A percentile compares a stretch with the other conserved stretches of the same genome.
These are phyloP conservation scores for Chaetomium sp. DNA, from an alignment of 2,329 filamentous ascomycete genomes.

Conservation along the genomic window DNA sequence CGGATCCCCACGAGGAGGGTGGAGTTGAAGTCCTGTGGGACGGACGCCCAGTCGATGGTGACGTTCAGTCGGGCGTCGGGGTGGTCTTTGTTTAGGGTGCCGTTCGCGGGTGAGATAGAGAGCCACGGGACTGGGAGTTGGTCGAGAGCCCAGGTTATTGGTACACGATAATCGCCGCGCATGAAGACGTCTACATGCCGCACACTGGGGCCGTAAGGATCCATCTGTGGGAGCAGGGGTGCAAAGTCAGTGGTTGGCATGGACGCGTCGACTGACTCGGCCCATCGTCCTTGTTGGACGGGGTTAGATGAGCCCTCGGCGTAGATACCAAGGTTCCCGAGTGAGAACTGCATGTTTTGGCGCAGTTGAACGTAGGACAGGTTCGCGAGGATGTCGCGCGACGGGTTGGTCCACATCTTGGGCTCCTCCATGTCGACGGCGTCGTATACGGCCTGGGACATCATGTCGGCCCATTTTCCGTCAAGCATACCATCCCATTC, in stretches of 20 bases:
- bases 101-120: not conserved
- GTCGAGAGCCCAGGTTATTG: not conserved
- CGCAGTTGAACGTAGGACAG: conserved; percentile 3
- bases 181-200: not conserved
- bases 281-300: conserved; percentile 1
- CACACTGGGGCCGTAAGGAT: not conserved
- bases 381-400: conserved; percentile 1
- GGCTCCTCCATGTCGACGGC: conserved; percentile 5
- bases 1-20: not conserved
- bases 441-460: conserved; percentile 2
- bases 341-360: conserved; percentile 6
- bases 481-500: not conserved
- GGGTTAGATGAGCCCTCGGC: conserved; percentile 6
- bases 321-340: not conserved
- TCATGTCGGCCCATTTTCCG: conserved; percentile 7
- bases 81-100: not conserved
- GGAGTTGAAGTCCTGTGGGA: not conserved
- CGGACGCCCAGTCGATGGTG: not conserved
- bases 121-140: conserved; percentile 1
- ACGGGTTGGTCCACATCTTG: conserved; percentile 1
- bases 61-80: not conserved
- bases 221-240: conserved; percentile 6
- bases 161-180: conserved; percentile 4
- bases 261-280: conserved; percentile 1
- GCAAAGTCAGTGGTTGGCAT: conserved; percentile 1